Conservation (phyloP, 1,284 basidiomycete genomes). For the Cutaneotrichosporon cavernicola region DNA sequence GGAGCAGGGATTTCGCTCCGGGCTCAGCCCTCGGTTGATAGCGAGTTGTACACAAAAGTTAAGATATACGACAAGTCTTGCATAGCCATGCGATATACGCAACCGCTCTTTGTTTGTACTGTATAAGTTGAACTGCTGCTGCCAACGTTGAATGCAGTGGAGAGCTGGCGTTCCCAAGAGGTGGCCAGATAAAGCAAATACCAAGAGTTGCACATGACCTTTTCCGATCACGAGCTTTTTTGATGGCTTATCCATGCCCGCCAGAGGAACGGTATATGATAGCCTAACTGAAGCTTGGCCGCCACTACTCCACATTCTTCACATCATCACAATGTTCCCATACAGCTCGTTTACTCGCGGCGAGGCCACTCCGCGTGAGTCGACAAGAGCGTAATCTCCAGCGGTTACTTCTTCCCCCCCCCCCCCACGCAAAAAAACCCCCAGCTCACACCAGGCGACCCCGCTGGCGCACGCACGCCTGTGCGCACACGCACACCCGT, state of each 20-base stretch:
- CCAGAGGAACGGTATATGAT: not conserved
- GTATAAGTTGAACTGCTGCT: too few relatives aligned
- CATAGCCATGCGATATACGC: too few relatives aligned
- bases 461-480: not conserved
- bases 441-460: not conserved
- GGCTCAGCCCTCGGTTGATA: too few relatives aligned
- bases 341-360: not conserved
- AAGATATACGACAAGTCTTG: too few relatives aligned
- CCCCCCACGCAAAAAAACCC: too few relatives aligned
- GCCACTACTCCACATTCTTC: not conserved
- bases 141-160: not conserved
- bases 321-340: slow-evolving; percentile 1
- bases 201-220: not conserved
- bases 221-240: not conserved
- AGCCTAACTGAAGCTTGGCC: not conserved
- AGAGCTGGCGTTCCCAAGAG: not conserved
- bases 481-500: not conserved
- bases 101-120: too few relatives aligned
- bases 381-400: too few relatives aligned
- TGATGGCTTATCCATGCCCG: too few relatives aligned
- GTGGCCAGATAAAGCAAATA: not conserved
- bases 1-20: too few relatives aligned
- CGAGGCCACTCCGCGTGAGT: slow-evolving; percentile 1
- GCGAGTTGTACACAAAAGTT: too few relatives aligned
- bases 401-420: too few relatives aligned